Conservation (phyloP, 2,329 filamentous ascomycete species). For the Akanthomyces muscarius region DNA sequence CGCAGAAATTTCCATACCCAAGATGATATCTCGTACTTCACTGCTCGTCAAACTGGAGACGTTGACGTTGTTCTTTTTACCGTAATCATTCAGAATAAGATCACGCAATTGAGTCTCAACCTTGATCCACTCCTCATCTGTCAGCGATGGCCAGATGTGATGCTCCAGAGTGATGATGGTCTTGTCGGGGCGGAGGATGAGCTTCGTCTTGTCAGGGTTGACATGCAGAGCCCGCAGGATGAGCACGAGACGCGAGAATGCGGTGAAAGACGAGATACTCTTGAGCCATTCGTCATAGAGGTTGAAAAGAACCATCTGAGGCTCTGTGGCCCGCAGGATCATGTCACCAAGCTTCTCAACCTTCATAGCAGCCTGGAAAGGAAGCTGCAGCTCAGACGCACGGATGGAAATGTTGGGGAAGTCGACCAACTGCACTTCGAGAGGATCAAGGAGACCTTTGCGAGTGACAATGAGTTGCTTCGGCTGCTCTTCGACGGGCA, state of each 20-base stretch:
- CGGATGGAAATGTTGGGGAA: conserved; percentile 99
- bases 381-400: conserved; percentile 91
- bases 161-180: conserved; percentile 97
- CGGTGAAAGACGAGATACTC: conserved; percentile 96
- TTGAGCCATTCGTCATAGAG: conserved; percentile 98
- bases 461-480: conserved; percentile 98
- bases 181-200: conserved; percentile 92
- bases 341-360: conserved; percentile 98
- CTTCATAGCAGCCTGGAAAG: conserved; percentile 99
- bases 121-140: conserved; percentile 98
- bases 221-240: conserved; percentile 94
- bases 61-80: conserved; percentile 99
- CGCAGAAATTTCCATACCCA: conserved; percentile 99
- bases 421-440: conserved; percentile 94
- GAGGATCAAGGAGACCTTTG: conserved; percentile 92
- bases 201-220: conserved; percentile 97
- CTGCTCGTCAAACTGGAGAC: conserved; percentile 93
- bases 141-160: conserved; percentile 94
- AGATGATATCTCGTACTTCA: conserved; percentile 95
- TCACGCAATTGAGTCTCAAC: conserved; percentile 96
- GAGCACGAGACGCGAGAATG: conserved; percentile 90
- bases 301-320: conserved; percentile 99
- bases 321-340: conserved; percentile 95
- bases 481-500: conserved; percentile 96
- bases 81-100: conserved; percentile 95